Conservation (phyloP, 2,329 filamentous ascomycete genomes). For the Fusarium lyarnte region DNA sequence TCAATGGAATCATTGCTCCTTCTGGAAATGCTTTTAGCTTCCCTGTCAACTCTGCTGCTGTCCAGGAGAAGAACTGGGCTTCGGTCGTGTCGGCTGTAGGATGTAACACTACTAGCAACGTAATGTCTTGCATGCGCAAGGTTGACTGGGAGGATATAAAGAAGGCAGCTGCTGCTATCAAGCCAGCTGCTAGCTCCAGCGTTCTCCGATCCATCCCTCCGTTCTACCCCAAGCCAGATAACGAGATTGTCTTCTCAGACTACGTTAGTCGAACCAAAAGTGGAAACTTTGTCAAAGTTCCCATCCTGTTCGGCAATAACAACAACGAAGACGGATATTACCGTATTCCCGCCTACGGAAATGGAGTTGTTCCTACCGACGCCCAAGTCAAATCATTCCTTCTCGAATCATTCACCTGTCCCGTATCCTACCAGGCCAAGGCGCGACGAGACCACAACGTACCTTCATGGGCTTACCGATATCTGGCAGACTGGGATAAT, state of each 20-base stretch:
- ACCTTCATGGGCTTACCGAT: slow-evolving; percentile 57
- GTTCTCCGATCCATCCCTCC: slow-evolving; percentile 50
- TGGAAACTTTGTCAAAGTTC: slow-evolving; percentile 53
- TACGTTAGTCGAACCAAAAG: slow-evolving; percentile 48
- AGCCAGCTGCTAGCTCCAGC: slow-evolving; percentile 45
- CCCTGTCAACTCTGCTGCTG: slow-evolving; percentile 48
- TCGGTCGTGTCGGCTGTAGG: slow-evolving; percentile 51
- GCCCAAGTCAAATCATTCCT: slow-evolving; percentile 52
- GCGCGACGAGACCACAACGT: slow-evolving; percentile 49
- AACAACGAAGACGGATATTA: slow-evolving; percentile 60
- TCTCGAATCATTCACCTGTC: slow-evolving; percentile 58
- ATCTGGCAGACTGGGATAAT: slow-evolving; percentile 61
- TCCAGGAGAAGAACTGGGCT: slow-evolving; percentile 54
- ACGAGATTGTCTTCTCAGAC: slow-evolving; percentile 53
- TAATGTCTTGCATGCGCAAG: slow-evolving; percentile 52
- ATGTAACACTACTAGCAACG: slow-evolving; percentile 47
- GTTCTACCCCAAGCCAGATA: slow-evolving; percentile 56
- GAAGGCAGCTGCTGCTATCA: slow-evolving; percentile 49
- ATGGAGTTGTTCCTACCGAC: slow-evolving; percentile 51
- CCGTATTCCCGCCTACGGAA: slow-evolving; percentile 53
- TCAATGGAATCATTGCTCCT: slow-evolving; percentile 56
- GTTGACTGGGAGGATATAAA: slow-evolving; percentile 50
- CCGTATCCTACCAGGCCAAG: slow-evolving; percentile 51
- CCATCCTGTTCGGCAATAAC: slow-evolving; percentile 55
- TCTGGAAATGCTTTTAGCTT: slow-evolving; percentile 60